These are phyloP conservation scores for Golubevia pallescens DNA, from an alignment of 1,284 basidiomycete species.

Conservation along the genomic window DNA sequence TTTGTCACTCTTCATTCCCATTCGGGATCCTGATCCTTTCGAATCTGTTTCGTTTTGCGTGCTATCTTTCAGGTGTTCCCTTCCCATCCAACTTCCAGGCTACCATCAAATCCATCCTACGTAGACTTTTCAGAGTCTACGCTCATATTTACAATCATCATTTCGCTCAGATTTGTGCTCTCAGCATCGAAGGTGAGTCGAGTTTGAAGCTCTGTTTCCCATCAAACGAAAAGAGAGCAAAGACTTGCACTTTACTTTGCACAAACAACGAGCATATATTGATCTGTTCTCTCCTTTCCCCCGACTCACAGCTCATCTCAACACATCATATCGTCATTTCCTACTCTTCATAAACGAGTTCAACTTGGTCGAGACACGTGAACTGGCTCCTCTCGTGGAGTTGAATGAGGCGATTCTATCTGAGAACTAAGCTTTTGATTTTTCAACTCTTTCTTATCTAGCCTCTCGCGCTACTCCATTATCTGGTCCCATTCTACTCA, in stretches of 20 bases:
- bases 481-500: no score
- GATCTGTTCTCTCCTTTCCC: no score
- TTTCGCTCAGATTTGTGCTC: constrained; percentile 96
- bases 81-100: constrained; percentile 91
- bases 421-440: constrained; percentile 43
- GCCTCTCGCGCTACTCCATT: no score
- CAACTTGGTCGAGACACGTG: constrained; percentile 94
- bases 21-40: no score
- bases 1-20: no score
- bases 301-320: constrained; percentile 77
- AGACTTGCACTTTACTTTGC: no score
- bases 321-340: constrained; percentile 98
- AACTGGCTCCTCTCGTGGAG: constrained; percentile 92
- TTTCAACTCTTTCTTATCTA: no score
- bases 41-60: no score
- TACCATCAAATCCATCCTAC: constrained; percentile 88
- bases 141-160: constrained; percentile 99
- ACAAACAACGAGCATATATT: no score
- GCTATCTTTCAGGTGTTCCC: constrained; percentile 75
- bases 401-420: constrained; percentile 89
- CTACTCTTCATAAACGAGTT: constrained; percentile 98
- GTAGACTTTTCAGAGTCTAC: constrained; percentile 93
- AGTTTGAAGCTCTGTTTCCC: not conserved
- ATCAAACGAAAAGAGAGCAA: not conserved
- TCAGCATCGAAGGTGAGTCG: constrained; percentile 89